Conservation (phyloP, 164 flowering plant genomes). For the Magnolia sinica region DNA sequence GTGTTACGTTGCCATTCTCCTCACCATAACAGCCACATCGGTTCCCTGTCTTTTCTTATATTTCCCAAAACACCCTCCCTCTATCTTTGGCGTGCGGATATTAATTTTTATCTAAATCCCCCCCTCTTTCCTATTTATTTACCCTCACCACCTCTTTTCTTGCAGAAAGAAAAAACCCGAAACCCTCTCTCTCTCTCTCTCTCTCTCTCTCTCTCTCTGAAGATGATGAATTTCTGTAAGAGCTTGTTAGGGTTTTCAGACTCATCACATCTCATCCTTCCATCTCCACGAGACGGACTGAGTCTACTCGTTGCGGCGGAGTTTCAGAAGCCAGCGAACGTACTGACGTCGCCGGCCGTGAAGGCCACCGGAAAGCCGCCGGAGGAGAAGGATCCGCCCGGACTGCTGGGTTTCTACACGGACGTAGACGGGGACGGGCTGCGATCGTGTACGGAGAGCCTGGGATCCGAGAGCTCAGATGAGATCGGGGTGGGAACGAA, state of each 20-base stretch:
- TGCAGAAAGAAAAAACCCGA: too few species aligned
- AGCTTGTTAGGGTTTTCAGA: neutral
- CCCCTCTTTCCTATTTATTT: neutral
- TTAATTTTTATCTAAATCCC: too few species aligned
- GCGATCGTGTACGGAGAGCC: slow-evolving; percentile 57
- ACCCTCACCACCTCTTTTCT: neutral
- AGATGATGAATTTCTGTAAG: slow-evolving; percentile 2
- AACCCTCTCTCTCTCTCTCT: neutral
- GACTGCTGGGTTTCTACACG: too few species aligned
- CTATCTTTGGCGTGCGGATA: neutral
- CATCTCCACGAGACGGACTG: neutral
- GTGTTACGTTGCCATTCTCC: too few species aligned
- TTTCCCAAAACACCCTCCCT: neutral
- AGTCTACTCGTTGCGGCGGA: neutral
- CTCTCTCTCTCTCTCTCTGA: neutral
- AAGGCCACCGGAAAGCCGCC: slow-evolving; percentile 1
- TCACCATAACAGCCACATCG: too few species aligned
- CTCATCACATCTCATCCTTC: neutral
- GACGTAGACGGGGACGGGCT: slow-evolving; percentile 29
- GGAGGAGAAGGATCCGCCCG: neutral
- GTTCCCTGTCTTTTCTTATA: too few species aligned
- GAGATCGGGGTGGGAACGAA: slow-evolving; percentile 15
- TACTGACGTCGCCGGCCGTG: neutral
- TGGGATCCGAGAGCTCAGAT: slow-evolving; percentile 62
- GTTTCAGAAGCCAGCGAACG: neutral